Evolutionary conservation across 331 rosid genomes (phyloP).

Genomic region (Dryas integrifolia): DNA sequence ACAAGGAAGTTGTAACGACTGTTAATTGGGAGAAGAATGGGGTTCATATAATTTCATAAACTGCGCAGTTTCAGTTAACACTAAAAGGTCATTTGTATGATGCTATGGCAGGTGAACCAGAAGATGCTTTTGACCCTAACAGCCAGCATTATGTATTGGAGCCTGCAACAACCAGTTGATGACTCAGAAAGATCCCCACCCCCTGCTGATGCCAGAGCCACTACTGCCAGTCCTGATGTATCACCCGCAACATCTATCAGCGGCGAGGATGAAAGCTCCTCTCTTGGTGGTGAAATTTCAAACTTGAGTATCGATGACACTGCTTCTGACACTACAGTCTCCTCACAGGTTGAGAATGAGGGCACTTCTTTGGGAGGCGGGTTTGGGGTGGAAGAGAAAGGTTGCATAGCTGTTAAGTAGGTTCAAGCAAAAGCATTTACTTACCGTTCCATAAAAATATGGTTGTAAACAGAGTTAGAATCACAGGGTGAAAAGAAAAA

Average conservation of each 20-base stretch:
- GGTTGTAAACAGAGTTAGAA: constrained; percentile 16
- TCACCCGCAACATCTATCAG: constrained; percentile 71
- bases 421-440: background rate
- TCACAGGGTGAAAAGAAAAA: background rate
- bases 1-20: too few relatives aligned
- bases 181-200: constrained; percentile 51
- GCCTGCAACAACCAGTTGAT: constrained; percentile 66
- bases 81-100: constrained; percentile 5
- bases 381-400: constrained; percentile 14
- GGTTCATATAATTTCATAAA: background rate
- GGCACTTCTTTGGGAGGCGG: constrained; percentile 10
- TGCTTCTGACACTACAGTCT: constrained; percentile 70
- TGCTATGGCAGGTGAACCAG: constrained; percentile 79
- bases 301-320: constrained; percentile 70
- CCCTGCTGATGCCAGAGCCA: constrained; percentile 32
- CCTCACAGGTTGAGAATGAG: constrained; percentile 57
- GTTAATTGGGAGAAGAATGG: background rate
- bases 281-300: constrained; percentile 62
- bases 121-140: constrained; percentile 87
- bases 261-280: constrained; percentile 72
- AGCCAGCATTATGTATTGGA: constrained; percentile 93
- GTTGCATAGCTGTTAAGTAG: constrained; percentile 5
- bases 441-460: constrained; percentile 7
- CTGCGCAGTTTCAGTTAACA: background rate
- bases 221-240: constrained; percentile 38